phyloP scores from a whole-genome alignment of 1,284 basidiomycete genomes.

The Apiotrichum veenhuisii region DNA sequence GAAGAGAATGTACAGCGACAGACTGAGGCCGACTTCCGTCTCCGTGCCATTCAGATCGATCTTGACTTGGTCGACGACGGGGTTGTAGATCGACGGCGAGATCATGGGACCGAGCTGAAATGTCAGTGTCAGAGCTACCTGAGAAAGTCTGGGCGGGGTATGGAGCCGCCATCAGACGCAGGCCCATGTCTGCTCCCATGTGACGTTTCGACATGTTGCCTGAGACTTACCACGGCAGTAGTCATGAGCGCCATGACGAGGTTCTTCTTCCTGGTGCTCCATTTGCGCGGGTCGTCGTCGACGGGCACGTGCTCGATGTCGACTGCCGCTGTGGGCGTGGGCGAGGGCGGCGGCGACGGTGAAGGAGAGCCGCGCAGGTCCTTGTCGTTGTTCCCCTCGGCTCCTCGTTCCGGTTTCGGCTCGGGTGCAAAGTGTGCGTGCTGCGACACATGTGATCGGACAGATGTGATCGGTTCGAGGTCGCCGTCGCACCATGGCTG shows the following conservation, averaged over 20 bases:
- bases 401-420: constrained; percentile 2
- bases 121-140: no score
- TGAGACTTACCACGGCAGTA: constrained; percentile 34
- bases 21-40: constrained; percentile 65
- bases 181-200: no score
- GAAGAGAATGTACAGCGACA: constrained; percentile 70
- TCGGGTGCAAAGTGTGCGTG: constrained; percentile 25
- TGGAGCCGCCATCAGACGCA: no score
- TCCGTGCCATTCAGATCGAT: constrained; percentile 62
- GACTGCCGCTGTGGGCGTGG: constrained; percentile 22
- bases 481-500: neutral
- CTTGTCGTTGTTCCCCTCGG: no score
- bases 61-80: constrained; percentile 61
- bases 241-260: constrained; percentile 36
- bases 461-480: neutral
- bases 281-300: constrained; percentile 69
- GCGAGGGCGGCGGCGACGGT: neutral
- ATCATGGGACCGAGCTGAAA: constrained; percentile 64
- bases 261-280: constrained; percentile 64
- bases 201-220: no score
- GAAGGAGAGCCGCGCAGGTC: neutral
- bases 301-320: constrained; percentile 69
- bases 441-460: constrained; percentile 3
- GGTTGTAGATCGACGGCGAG: constrained; percentile 51
- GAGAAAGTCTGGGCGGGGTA: no score